Percentiles rank a stretch among this genome's conserved stretches.
phyloP scores from a whole-genome alignment of 2,329 filamentous ascomycete species.

The Huntiella abstrusa region DNA sequence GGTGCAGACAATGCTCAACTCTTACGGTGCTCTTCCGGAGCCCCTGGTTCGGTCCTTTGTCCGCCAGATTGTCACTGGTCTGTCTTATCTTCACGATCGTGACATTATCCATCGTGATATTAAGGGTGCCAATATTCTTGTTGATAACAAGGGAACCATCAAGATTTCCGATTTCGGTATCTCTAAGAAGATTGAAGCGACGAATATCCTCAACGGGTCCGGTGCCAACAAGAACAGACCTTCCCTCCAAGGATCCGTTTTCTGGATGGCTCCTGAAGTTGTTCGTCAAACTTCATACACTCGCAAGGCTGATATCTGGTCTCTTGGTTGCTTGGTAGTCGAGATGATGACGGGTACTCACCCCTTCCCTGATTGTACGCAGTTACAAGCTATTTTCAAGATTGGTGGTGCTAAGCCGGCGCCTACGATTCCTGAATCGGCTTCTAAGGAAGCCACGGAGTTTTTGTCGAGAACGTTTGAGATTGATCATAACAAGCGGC shows the following conservation, averaged over 20 bases:
- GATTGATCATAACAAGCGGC: constrained; percentile 80
- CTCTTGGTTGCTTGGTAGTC: constrained; percentile 83
- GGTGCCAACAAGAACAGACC: constrained; percentile 49
- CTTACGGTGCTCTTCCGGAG: constrained; percentile 87
- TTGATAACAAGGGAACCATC: constrained; percentile 96
- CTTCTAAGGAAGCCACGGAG: constrained; percentile 62
- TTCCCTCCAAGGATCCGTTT: constrained; percentile 89
- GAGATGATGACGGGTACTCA: constrained; percentile 98
- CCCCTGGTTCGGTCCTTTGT: constrained; percentile 92
- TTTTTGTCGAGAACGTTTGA: constrained; percentile 88
- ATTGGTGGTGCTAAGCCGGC: constrained; percentile 77
- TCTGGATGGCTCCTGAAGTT: constrained; percentile 99
- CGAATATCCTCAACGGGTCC: constrained; percentile 56
- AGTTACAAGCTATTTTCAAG: constrained; percentile 96
- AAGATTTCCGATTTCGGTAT: constrained; percentile 99
- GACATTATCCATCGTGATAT: constrained; percentile 98
- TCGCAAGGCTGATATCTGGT: constrained; percentile 98
- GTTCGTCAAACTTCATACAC: constrained; percentile 97
- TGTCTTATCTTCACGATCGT: constrained; percentile 80
- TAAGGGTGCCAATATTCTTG: constrained; percentile 95
- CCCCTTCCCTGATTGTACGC: constrained; percentile 91
- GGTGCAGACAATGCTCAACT: constrained; percentile 96
- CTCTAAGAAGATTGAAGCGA: constrained; percentile 88
- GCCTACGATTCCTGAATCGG: constrained; percentile 72
- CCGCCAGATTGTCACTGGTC: constrained; percentile 77